Conservation (phyloP, 495 filamentous ascomycete genomes). For the Clavariopsis aquatica region DNA sequence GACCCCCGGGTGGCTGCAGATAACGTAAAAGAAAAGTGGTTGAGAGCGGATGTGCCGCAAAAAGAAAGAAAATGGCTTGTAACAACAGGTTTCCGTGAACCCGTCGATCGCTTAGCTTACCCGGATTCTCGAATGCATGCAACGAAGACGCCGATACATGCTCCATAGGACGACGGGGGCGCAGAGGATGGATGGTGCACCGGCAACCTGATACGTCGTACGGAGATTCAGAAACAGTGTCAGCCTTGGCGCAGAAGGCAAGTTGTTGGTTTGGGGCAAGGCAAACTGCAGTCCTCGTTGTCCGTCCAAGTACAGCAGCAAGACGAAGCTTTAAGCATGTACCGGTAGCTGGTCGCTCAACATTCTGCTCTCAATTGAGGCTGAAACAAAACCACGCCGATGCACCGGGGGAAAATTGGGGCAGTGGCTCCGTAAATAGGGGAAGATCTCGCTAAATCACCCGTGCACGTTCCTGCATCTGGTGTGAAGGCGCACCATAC, state of each 20-base stretch:
- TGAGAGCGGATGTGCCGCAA: not conserved
- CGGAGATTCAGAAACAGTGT: not conserved
- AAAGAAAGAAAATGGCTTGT: constrained; percentile 8
- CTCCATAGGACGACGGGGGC: not conserved
- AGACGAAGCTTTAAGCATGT: not conserved
- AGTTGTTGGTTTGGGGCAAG: not conserved
- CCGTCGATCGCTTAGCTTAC: not conserved
- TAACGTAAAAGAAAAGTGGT: constrained; percentile 8
- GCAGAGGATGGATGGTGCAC: not conserved
- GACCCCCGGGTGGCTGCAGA: constrained; percentile 9
- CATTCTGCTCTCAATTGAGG: no score
- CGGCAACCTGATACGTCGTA: not conserved
- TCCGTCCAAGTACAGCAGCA: not conserved
- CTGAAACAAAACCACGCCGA: no score
- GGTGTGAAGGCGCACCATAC: no score
- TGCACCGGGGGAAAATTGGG: no score
- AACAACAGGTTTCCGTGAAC: not conserved
- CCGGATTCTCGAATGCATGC: not conserved
- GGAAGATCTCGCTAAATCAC: no score
- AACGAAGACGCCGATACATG: not conserved
- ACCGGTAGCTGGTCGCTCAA: not conserved
- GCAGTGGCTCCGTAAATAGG: no score
- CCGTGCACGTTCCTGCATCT: no score
- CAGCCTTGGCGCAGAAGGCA: not conserved
- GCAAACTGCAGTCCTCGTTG: not conserved